Evolutionary conservation across 805 yeast species (phyloP), one percentile per base, ranked within the genome.

Genomic region (Metschnikowia picachoensis): DNA sequence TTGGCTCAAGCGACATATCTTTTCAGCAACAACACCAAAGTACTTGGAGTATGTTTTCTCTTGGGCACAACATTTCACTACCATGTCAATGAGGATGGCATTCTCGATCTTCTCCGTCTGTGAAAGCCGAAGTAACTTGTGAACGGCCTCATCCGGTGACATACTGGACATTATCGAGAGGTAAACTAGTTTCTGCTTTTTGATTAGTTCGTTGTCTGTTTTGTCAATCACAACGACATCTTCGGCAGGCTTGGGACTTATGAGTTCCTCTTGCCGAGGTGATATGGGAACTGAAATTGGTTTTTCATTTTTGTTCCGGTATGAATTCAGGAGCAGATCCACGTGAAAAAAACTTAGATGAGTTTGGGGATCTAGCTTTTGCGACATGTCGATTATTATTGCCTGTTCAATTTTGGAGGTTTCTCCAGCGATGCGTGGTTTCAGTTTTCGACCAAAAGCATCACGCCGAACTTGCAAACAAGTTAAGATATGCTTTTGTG

Each of bases 71-170:
- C 92, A 81, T 61, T 85, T 85, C 12, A 88, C 70, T 5, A 92
- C 66, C 79, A 87, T 85, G 53, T 85, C 90, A 8, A 79, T 81
- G 12, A 88, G 71, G 53, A 78, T 76, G 4, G 33, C 37, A 12
- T 31, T 37, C 4, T 64, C 64, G 27, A 59, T 53, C 9, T 55
- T 60, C 10, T 48, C 49, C 9, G 38, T 15, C 32, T 36, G 41
- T n/a, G 43, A 20, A 20, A 87, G 57, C 57, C 77, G 78, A 35
- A 87, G 55, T 6, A 94, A 66, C 62, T 91, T 91, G 62, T 91
- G 98, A 1, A 88, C 90, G 0, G 96, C 92, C 69, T 94, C 99
- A 54, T 88, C 96, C 5, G 91, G 82, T 0, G 95, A 83, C 83
- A 92, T 79, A 49, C 96, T 82, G 17, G 97, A 88, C 84, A 87